Evolutionary conservation across 495 filamentous ascomycete genomes (phyloP), one percentile per base, ranked within the genome.

Genomic region (Penicillium arizonense): DNA sequence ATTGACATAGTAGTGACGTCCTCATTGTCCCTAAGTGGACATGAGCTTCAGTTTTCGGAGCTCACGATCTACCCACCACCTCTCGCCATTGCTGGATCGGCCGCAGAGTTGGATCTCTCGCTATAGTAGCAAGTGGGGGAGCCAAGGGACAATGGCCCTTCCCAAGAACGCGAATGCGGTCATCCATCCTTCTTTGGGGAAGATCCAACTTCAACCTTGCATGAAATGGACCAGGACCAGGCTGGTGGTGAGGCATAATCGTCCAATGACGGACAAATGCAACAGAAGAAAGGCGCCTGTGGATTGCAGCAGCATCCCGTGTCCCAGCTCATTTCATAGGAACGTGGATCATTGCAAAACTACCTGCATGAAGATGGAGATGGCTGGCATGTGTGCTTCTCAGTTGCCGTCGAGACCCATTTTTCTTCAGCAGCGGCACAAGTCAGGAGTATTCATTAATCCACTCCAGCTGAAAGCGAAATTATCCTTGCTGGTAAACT

Each of bases 31-130:
- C n/a, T 30, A 42, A 44, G 56, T 52, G 51, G 56, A 18, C 44
- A 55, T 33, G 14, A 48, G 32, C 35, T 52, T 54, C 43, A 63
- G 53, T 56, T 60, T 45, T 36, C 36, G 42, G 50, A 44, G 24
- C 44, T 42, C 30, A 47, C 36, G 20, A 23, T 30, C 39, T n/a
- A 13, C 36, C 32, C 37, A 51, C 26, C 47, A 43, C 53, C 18
- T 26, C 36, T 47, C 30, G n/a, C 44, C 38, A 14, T 35, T 41
- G 32, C 38, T 47, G 11, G 42, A 50, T 38, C n/a, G 36, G 44
- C 51, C 50, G 42, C 35, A 44, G 37, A 24, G 28, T 32, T 18
- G 12, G 43, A 39, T 7, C 0, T 5, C 4, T 37, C 35, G 38
- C 5, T 18, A n/a, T 41, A 20, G 28, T 12, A 13, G 13, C 6